Base-by-base conservation (phyloP, 1,284 basidiomycete genomes). In the Sporisorium iseilematis-ciliati region DNA sequence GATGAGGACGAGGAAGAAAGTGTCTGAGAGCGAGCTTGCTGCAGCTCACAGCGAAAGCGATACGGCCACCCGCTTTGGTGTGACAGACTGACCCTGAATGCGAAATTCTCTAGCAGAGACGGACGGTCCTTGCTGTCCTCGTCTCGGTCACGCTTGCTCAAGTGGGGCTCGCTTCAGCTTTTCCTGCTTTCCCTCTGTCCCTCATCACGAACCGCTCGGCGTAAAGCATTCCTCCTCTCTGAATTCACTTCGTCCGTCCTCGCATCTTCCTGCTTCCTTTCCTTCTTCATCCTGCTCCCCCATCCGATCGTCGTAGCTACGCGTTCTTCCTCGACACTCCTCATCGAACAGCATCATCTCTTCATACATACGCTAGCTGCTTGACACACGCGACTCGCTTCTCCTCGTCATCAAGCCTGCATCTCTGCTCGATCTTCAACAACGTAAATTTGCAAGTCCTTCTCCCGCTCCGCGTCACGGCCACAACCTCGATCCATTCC, bases 101-200 rank as follows among this genome's bases (percentile, higher is more conserved):
- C 48, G 48, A 56, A 50, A 31, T 55, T 55, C 29, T 45, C 38
- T 57, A 16, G 48, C 38, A 2, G 1, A 33, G 38, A 29, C 26
- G 48, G 35, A 29, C 57, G 41, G 57, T 49, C 35, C 40, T 43
- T 29, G 26, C 23, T 20, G 41, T 42, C n/a, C 29, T 40, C n/a
- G 20, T 33, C 54, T 56, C 57, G 38, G 46, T 58, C 48, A 58
- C 38, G 56, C 51, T 52, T 25, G 35, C 12, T 52, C 42, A 29
- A 23, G 45, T 35, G 20, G 45, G 55, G 43, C 42, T 46, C 43
- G 42, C 42, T 52, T 52, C 43, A 29, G 16, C 55, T 49, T 58
- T 49, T 50, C 25, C 12, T 41, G 25, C 38, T 53, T 26, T 42
- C 38, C 38, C 57, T 50, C 43, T 45, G 7, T 31, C 48, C 48